Conservation (phyloP, 768 basidiomycete species). For the Cystobasidium ongulense region DNA sequence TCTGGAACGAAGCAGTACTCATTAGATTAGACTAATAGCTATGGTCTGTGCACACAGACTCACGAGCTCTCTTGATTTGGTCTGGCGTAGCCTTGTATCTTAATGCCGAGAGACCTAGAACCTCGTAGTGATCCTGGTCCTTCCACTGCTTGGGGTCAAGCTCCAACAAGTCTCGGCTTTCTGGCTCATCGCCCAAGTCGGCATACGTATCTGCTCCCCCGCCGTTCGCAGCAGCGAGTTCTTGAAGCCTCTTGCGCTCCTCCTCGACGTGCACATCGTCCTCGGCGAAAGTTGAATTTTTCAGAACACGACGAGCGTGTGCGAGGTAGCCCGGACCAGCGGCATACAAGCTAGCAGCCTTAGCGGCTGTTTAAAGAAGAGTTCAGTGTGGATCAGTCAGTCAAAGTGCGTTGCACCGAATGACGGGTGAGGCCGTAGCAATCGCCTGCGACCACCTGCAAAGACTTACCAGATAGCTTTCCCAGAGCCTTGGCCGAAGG, state of each 20-base stretch:
- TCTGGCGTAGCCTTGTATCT: conserved; percentile 76
- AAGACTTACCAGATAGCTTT: conserved; percentile 16
- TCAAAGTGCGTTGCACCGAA: neutral
- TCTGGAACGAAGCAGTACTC: conserved; percentile 53
- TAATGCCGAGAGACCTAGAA: conserved; percentile 84
- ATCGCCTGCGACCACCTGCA: neutral
- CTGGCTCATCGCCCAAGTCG: conserved; percentile 84
- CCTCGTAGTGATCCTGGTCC: conserved; percentile 98
- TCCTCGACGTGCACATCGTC: conserved; percentile 63
- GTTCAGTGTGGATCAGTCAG: neutral
- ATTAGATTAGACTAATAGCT: neutral
- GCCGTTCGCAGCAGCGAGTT: conserved; percentile 50
- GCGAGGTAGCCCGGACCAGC: conserved; percentile 81
- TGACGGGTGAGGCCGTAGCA: too few species aligned
- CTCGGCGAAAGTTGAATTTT: conserved; percentile 71
- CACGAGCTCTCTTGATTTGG: conserved; percentile 94
- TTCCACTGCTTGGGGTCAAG: conserved; percentile 99
- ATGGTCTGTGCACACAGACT: conserved; percentile 44
- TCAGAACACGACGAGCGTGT: conserved; percentile 64
- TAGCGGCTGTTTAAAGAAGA: conserved; percentile 1
- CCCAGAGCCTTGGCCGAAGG: conserved; percentile 27
- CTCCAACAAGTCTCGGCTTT: conserved; percentile 59
- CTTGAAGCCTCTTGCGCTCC: conserved; percentile 47
- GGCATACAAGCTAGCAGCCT: conserved; percentile 23
- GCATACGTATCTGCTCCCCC: conserved; percentile 67